Evolutionary conservation across 345 rosid species (phyloP), one percentile per base, ranked within the genome.

Genomic region (Hibiscus syriacus): DNA sequence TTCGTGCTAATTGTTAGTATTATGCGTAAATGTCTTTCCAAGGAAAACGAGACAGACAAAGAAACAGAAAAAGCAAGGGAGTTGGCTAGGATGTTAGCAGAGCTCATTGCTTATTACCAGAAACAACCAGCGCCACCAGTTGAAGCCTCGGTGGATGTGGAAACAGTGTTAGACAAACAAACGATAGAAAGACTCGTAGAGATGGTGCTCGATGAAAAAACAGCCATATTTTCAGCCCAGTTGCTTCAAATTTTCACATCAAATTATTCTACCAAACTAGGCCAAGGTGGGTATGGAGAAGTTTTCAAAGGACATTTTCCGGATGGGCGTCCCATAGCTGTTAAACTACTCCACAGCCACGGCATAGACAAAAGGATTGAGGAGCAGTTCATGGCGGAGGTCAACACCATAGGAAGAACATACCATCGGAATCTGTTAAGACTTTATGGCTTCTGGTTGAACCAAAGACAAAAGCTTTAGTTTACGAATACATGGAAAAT

Each of bases 311-410:
- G n/a, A n/a, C n/a, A n/a, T n/a, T n/a, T n/a, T n/a, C n/a, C n/a
- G n/a, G n/a, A n/a, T n/a, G n/a, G n/a, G n/a, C 0, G 6, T 2
- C 9, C 2, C 10, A 34, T 75, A 4, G 82, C 80, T 0, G 79
- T 80, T 6, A 78, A 80, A 23, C 73, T 75, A 27, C 74, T 32
- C 43, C 0, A 50, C 23, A 25, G 12, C 16, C 0, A 12, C 5
- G 17, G 32, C 38, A 64, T 64, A 0, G 39, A 71, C 25, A 55
- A 71, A 73, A 55, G 67, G 32, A 26, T 72, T 3, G 81, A 80
- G 29, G 79, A 74, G 9, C 84, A 78, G 16, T 78, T 80, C 80
- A 76, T 76, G 74, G 79, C 80, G 4, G 82, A 80, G 38, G 76
- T 80, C 2, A 54, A 75, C 43, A 74, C 86, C 23, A 78, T 83